Evolutionary conservation across 805 yeast species (phyloP).

Genomic region (Saturnispora gosingensis): DNA sequence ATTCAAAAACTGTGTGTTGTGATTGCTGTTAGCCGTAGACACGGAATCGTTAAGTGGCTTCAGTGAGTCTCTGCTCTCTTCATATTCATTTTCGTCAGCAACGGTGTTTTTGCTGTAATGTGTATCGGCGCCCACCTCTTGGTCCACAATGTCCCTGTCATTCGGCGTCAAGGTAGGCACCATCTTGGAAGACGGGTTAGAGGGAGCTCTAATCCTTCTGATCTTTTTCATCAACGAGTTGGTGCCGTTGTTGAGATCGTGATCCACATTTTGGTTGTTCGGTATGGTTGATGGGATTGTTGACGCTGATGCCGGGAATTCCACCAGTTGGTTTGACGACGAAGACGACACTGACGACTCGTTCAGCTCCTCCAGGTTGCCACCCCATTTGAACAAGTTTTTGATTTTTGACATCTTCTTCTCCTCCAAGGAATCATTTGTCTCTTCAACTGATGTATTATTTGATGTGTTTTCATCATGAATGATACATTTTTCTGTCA

Average conservation of each 20-base stretch:
- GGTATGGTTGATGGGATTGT: not conserved
- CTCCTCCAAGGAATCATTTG: not conserved
- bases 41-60: slow-evolving; percentile 10
- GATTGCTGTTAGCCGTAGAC: not conserved
- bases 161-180: slow-evolving; percentile 8
- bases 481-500: not conserved
- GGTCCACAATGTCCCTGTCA: slow-evolving; percentile 24
- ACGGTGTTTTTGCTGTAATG: not conserved
- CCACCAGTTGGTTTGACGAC: not conserved
- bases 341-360: not conserved
- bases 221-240: slow-evolving; percentile 25
- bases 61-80: slow-evolving; percentile 11
- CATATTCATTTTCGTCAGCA: slow-evolving; percentile 1
- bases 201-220: slow-evolving; percentile 28
- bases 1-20: not conserved
- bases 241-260: not conserved
- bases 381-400: slow-evolving; percentile 4
- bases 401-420: not conserved
- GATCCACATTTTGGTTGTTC: not conserved
- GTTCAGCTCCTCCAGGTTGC: not conserved
- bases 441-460: not conserved
- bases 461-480: not conserved
- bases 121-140: not conserved
- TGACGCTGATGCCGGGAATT: not conserved
- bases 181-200: slow-evolving; percentile 20